phyloP scores from a whole-genome alignment of 257 asterid species.

The Solanum etuberosum region DNA sequence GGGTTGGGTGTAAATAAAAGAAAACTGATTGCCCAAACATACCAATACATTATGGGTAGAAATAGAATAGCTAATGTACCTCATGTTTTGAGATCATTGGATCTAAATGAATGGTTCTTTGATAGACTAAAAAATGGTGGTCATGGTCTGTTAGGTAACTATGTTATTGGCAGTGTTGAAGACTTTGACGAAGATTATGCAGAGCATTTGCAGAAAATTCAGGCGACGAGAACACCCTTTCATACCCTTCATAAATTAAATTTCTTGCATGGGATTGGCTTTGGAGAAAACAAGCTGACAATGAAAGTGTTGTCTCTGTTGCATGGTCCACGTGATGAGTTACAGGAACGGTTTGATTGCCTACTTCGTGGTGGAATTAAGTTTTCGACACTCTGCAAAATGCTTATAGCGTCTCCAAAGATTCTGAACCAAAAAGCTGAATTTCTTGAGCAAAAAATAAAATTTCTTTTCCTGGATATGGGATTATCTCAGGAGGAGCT shows the following conservation, averaged over 20 bases:
- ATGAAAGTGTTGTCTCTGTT: constrained; percentile 25
- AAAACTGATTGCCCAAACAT: constrained; percentile 24
- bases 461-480: constrained; percentile 37
- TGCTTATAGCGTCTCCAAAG: constrained; percentile 21
- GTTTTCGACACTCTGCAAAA: constrained; percentile 38
- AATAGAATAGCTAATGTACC: constrained; percentile 47
- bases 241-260: constrained; percentile 23
- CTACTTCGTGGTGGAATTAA: constrained; percentile 37
- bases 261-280: constrained; percentile 47
- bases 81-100: constrained; percentile 37
- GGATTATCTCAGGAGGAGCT: constrained; percentile 36
- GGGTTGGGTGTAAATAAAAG: constrained; percentile 23
- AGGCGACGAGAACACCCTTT: constrained; percentile 17
- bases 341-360: constrained; percentile 44
- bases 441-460: constrained; percentile 30
- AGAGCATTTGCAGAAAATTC: constrained; percentile 18
- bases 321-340: constrained; percentile 23
- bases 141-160: constrained; percentile 25
- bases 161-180: constrained; percentile 16
- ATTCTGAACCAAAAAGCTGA: constrained; percentile 42
- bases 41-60: constrained; percentile 59
- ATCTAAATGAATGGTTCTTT: constrained; percentile 61
- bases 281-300: constrained; percentile 49
- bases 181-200: constrained; percentile 26
- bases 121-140: constrained; percentile 32